Evolutionary conservation across 2,329 filamentous ascomycete species (phyloP), one percentile per base, ranked within the genome.

Genomic region (Clarireedia paspali): DNA sequence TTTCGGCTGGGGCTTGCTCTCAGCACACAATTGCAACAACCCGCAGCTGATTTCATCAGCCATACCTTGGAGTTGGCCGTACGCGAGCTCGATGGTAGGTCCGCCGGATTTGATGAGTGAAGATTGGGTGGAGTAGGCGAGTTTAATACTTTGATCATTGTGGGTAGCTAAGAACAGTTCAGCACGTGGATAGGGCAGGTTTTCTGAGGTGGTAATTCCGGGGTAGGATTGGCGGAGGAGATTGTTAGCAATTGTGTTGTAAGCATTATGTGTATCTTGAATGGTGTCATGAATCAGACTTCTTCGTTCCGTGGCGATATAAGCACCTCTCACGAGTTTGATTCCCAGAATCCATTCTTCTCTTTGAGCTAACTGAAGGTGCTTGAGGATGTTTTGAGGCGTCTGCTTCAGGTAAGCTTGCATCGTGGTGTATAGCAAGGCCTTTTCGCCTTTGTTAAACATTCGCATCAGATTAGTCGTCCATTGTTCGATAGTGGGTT

Each of bases 1-100:
- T 5, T 12, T 34, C 2, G 3, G 36, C 17, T 26, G 7, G 7
- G 10, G 12, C 6, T 6, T 12, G 5, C n/a, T 17, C 15, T 26
- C 3, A 1, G 14, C 17, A 14, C 56, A 44, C 3, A 84, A 71
- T 67, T 82, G 60, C 14, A 63, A 34, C 2, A 63, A 30, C 9
- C 56, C 77, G 67, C 80, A 84, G 70, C 86, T 90, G 55, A 96
- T 83, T 68, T 96, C 91, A 64, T 96, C 91, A 1, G 91, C 91
- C 91, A 96, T 96, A 50, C 91, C 91, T 74, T 91, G 87, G 1
- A 96, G 80, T 73, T 95, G 91, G 6, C 87, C 87, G 69, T 88
- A 89, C 2, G 74, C 73, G 4, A 77, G 69, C 50, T 77, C 72
- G 1, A 70, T 70, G 6, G 40, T 44, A 5, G 40, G 40, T 6